Evolutionary conservation across 805 yeast genomes (phyloP), one percentile per base, ranked within the genome.

Genomic region (Zygotorulaspora florentina): DNA sequence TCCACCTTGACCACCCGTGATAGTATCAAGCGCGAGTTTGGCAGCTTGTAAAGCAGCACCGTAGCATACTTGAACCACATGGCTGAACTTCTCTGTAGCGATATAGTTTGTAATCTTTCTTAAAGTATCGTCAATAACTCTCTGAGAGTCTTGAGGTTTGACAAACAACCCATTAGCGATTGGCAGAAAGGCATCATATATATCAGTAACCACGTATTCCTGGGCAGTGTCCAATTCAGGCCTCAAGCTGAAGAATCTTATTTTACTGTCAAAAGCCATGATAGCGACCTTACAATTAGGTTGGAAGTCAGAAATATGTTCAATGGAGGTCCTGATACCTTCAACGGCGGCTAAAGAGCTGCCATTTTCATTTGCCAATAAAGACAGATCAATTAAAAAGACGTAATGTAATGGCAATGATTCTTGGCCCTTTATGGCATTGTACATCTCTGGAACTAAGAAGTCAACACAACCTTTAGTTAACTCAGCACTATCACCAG

Each of bases 381-480:
- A 75, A 33, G 77, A 80, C 35, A 83, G 79, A 63, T 87, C 97
- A 43, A 89, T 71, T 55, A 84, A 71, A 56, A 87, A 87, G 18
- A 88, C 76, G 61, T 82, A 86, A 56, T 79, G 84, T 47, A 87
- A 66, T 2, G 83, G 79, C 13, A 65, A 56, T 7, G 80, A 71
- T 7, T 64, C 60, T 2, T 52, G 57, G 4, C 61, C 63, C 7
- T 68, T 71, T 29, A 74, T 68, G 23, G 73, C 68, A 64, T 86
- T 82, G 64, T 87, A 91, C 36, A 76, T 79, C 12, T 72, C 66
- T 2, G 96, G 95, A 2, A 87, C 96, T 5, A 81, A 62, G 50
- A 87, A 77, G 56, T 93, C 99, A 51, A 87, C 89, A 10, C 89
- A 86, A 12, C 98, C 97, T 37, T 72, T 75, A 50, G 76, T 79